Conservation (phyloP, 176 grass and related monocot genomes). For the Zea mays region DNA sequence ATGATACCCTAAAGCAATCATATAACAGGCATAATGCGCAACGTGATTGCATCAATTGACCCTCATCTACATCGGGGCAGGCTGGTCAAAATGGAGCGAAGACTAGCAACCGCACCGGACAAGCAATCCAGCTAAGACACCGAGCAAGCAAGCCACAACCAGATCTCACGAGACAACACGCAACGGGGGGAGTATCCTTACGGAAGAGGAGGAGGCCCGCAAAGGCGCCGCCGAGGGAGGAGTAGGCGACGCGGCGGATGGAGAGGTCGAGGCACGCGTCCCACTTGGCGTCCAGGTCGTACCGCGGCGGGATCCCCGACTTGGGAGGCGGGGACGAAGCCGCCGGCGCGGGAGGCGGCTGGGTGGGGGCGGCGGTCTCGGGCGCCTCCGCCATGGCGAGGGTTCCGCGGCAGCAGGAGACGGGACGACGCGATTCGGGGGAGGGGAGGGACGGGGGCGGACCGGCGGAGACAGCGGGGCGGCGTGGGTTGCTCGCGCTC, state of each 20-base stretch:
- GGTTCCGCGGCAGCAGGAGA: slow-evolving; percentile 23
- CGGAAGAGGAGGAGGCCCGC: slow-evolving; percentile 77
- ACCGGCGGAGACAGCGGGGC: background rate
- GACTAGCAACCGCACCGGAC: background rate
- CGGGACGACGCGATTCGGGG: slow-evolving; percentile 26
- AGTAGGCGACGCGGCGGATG: slow-evolving; percentile 82
- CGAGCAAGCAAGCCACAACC: background rate
- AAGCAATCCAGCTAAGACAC: background rate
- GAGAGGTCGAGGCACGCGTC: slow-evolving; percentile 87
- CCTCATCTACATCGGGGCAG: background rate
- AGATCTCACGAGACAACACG: slow-evolving; percentile 13
- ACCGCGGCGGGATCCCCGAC: slow-evolving; percentile 52
- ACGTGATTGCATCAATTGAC: background rate
- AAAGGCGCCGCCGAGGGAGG: slow-evolving; percentile 81
- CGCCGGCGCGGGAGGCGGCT: background rate
- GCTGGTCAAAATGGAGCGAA: background rate
- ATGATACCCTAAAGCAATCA: background rate
- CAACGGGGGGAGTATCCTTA: slow-evolving; percentile 30
- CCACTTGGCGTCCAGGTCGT: slow-evolving; percentile 89
- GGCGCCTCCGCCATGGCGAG: slow-evolving; percentile 68
- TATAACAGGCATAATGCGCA: background rate
- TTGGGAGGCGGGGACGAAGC: slow-evolving; percentile 15
- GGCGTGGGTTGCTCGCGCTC: background rate
- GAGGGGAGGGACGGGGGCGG: background rate
- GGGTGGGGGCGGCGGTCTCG: slow-evolving; percentile 44